Evolutionary conservation across 139 green algal species (phyloP), one percentile per base, ranked within the genome.

Genomic region (Klebsormidium nitens): DNA sequence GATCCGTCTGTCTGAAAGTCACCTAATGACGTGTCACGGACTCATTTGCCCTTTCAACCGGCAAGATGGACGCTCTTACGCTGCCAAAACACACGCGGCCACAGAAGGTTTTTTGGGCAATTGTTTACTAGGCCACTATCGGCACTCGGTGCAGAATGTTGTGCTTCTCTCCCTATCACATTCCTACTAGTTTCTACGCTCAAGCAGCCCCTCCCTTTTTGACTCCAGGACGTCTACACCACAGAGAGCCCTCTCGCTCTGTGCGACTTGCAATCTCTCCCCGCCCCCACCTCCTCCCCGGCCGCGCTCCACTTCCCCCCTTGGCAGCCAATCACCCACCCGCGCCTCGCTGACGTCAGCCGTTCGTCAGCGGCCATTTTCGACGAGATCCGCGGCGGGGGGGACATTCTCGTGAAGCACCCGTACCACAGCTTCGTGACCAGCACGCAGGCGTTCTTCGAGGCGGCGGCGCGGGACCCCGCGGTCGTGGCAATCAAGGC

Each of bases 331-430:
- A n/a, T 34, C 31, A 72, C 47, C 6, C 39, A 62, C 64, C 17
- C 48, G 5, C 1, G 47, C 29, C 31, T 72, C 19, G 32, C 31
- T 17, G 6, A 36, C 23, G n/a, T 8, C 52, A 32, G 17, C 52
- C 6, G 52, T n/a, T n/a, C n/a, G n/a, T n/a, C n/a, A n/a, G n/a
- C 29, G 6, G 57, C 5, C 8, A 64, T 86, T 52, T 81, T 86
- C 38, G 52, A 59, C 40, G 56, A 34, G 19, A 78, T 82, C 38
- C 55, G 58, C 46, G 34, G 69, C 28, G 37, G 42, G 17, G n/a
- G n/a, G n/a, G 69, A 81, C 40, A 74, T 82, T 29, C 36, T 86
- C 38, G 60, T 83, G 36, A 76, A 86, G 57, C 81, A 86, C 55
- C 81, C 81, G 17, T 86, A 83, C 72, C 59, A 82, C 11, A 67